phyloP scores from a whole-genome alignment of 106 monocot genomes.

The Alisma plantagoaquatica region DNA sequence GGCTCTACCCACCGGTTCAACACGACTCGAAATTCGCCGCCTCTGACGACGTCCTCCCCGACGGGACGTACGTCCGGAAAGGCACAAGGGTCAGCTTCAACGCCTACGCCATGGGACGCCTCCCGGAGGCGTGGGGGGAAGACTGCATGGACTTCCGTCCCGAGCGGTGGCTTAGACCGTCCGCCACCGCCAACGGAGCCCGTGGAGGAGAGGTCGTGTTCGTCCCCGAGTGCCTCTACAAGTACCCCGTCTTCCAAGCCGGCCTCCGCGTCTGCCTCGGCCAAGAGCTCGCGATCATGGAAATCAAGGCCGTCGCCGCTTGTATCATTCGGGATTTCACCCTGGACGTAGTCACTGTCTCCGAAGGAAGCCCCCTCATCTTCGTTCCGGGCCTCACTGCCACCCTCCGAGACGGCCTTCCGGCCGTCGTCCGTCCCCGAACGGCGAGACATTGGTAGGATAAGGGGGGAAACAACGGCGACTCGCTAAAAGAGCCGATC shows the following conservation, averaged over 20 bases:
- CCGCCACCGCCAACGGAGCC: too few relatives aligned
- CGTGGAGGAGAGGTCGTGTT: conserved; percentile 23
- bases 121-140: conserved; percentile 46
- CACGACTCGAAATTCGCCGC: conserved; percentile 21
- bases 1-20: conserved; percentile 19
- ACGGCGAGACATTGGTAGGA: too few relatives aligned
- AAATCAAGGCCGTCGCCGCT: conserved; percentile 39
- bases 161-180: conserved; percentile 49
- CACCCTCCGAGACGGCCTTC: neutral
- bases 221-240: conserved; percentile 34
- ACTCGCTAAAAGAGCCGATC: too few relatives aligned
- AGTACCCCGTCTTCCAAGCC: conserved; percentile 69
- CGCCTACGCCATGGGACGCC: conserved; percentile 63
- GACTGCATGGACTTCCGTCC: conserved; percentile 44
- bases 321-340: conserved; percentile 22
- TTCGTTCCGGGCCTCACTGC: conserved; percentile 22
- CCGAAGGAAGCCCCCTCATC: conserved; percentile 3
- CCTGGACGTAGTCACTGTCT: neutral
- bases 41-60: conserved; percentile 16
- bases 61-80: conserved; percentile 11
- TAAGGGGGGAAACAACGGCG: too few relatives aligned
- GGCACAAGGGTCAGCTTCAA: conserved; percentile 18
- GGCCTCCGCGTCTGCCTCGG: conserved; percentile 56
- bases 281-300: conserved; percentile 60
- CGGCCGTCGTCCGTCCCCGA: neutral